Evolutionary conservation across 768 basidiomycete genomes (phyloP).

Genomic region (Cystobasidium tubakii): DNA sequence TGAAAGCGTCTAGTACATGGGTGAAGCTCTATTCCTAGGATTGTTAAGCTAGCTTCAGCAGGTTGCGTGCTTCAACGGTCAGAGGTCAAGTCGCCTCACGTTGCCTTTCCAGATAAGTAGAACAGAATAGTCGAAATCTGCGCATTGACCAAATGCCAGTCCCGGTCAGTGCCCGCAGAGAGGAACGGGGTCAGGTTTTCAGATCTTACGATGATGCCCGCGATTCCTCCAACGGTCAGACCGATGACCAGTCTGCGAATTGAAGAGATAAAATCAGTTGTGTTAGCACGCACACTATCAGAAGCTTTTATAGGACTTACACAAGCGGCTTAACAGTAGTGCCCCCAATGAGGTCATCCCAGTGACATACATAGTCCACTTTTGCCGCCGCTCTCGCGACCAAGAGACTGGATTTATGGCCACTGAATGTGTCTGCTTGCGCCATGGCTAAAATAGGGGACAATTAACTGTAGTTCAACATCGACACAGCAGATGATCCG

Average conservation of each 20-base stretch:
- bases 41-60: no score
- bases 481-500: no score
- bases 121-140: not conserved
- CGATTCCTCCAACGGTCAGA: not conserved
- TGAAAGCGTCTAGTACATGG: no score
- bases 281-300: not conserved
- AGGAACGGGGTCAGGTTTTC: no score
- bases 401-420: not conserved
- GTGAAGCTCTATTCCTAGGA: no score
- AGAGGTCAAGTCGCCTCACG: not conserved
- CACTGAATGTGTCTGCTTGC: not conserved
- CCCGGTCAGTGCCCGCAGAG: not conserved
- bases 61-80: no score
- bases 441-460: not conserved
- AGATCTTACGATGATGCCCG: not conserved
- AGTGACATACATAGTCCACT: slow-evolving; percentile 6
- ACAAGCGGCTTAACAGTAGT: slow-evolving; percentile 12
- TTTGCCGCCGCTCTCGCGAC: slow-evolving; percentile 12
- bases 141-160: not conserved
- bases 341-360: slow-evolving; percentile 17
- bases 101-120: not conserved
- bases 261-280: not conserved
- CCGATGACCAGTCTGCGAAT: not conserved
- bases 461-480: not conserved
- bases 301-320: not conserved